phyloP scores from a whole-genome alignment of 2,329 filamentous ascomycete species.

The Penicillium fuscoglaucum region DNA sequence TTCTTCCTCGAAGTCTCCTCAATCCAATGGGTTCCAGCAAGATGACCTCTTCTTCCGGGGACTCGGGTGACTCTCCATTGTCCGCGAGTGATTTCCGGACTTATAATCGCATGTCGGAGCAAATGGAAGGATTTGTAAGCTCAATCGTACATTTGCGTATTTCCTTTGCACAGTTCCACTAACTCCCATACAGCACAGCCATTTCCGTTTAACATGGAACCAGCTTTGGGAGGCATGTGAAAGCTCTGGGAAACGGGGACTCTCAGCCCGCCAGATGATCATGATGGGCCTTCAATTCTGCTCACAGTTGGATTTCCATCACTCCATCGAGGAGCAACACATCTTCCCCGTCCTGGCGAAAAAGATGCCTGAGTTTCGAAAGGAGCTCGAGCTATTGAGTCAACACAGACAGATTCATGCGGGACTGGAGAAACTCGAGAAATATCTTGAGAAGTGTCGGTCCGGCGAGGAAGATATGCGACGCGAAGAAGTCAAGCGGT shows the following conservation, averaged over 20 bases:
- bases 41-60: neutral
- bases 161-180: slow-evolving; percentile 1
- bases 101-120: slow-evolving; percentile 72
- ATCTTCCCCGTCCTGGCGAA: slow-evolving; percentile 76
- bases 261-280: slow-evolving; percentile 70
- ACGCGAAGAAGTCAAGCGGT: slow-evolving; percentile 60
- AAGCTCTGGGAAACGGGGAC: slow-evolving; percentile 55
- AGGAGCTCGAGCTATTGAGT: slow-evolving; percentile 63
- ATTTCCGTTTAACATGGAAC: slow-evolving; percentile 75
- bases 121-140: slow-evolving; percentile 71
- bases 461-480: slow-evolving; percentile 62
- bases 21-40: slow-evolving; percentile 11
- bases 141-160: neutral
- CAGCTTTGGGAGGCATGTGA: slow-evolving; percentile 66
- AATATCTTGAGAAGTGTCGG: slow-evolving; percentile 64
- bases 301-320: slow-evolving; percentile 70
- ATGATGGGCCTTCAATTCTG: slow-evolving; percentile 67
- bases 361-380: slow-evolving; percentile 75
- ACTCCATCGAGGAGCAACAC: slow-evolving; percentile 77
- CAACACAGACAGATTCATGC: slow-evolving; percentile 80
- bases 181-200: slow-evolving; percentile 60
- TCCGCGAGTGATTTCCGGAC: slow-evolving; percentile 64
- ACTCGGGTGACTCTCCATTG: slow-evolving; percentile 48
- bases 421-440: slow-evolving; percentile 67
- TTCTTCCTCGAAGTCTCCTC: neutral